A percentile compares a stretch with the other conserved stretches of the same genome.
Conservation (phyloP, 192 early-diverging fungal genomes). For the Entophlyctis luteolus region DNA sequence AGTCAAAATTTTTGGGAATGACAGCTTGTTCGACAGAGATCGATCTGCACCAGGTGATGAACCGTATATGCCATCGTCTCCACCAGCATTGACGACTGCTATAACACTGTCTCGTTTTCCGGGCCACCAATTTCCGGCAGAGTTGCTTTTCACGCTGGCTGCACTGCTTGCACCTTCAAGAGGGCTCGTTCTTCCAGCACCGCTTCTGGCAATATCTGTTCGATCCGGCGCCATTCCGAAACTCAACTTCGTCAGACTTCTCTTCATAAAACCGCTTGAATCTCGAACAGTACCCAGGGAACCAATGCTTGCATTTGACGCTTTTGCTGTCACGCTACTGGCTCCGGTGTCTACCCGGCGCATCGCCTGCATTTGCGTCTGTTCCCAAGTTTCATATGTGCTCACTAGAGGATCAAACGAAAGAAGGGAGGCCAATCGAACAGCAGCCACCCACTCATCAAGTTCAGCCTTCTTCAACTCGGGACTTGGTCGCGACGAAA, state of each 20-base stretch:
- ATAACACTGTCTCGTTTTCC: neutral
- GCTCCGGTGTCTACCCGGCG: conserved; percentile 3
- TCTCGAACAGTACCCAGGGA: neutral
- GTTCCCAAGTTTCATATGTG: conserved; percentile 21
- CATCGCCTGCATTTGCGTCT: conserved; percentile 21
- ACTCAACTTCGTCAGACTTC: conserved; percentile 11
- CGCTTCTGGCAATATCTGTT: neutral
- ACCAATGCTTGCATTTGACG: conserved; percentile 9
- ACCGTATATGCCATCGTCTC: neutral
- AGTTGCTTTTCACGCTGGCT: neutral
- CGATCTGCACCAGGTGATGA: neutral
- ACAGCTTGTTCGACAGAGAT: neutral
- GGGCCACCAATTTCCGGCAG: neutral
- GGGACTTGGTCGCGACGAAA: neutral
- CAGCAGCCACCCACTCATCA: conserved; percentile 32
- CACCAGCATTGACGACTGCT: neutral
- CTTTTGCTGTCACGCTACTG: conserved; percentile 5
- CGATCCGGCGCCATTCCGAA: conserved; percentile 1
- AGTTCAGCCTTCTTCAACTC: conserved; percentile 24
- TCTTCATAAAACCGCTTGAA: too few species aligned
- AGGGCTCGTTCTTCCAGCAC: neutral
- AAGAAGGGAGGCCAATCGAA: conserved; percentile 5
- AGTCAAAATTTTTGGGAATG: neutral
- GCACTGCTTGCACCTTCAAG: neutral
- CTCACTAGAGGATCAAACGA: conserved; percentile 17